Percentiles rank a stretch among this genome's conserved stretches.
Conservation (phyloP, 2,329 filamentous ascomycete genomes). For the Pseudogymnoascus sp. region DNA sequence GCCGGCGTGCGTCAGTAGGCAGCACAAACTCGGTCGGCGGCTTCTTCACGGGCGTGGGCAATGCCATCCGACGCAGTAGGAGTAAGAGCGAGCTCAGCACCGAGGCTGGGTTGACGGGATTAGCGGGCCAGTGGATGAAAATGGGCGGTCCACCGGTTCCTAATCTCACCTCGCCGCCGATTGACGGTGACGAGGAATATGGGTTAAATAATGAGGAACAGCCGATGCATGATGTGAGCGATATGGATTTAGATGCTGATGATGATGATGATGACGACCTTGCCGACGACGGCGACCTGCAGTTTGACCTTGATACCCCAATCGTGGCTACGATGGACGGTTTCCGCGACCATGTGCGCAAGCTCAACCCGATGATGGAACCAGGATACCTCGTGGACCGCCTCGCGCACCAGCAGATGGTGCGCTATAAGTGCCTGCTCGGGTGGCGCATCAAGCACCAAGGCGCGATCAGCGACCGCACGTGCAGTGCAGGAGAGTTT, state of each 20-base stretch:
- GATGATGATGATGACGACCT: conserved; percentile 57
- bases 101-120: conserved; percentile 30
- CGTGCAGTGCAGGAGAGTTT: conserved; percentile 53
- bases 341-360: conserved; percentile 66
- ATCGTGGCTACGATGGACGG: conserved; percentile 68
- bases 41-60: conserved; percentile 27
- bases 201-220: conserved; percentile 15
- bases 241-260: conserved; percentile 37
- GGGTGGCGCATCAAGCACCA: conserved; percentile 64
- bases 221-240: conserved; percentile 19
- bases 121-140: conserved; percentile 47
- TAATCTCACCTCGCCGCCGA: conserved; percentile 42
- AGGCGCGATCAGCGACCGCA: conserved; percentile 45
- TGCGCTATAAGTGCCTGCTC: conserved; percentile 71
- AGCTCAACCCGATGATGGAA: conserved; percentile 66
- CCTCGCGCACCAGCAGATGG: conserved; percentile 72
- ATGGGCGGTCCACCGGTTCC: conserved; percentile 53
- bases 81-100: conserved; percentile 47
- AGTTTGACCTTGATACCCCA: conserved; percentile 44
- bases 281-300: conserved; percentile 53
- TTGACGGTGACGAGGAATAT: conserved; percentile 17
- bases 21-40: conserved; percentile 30
- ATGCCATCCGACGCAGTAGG: conserved; percentile 41
- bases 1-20: conserved; percentile 40
- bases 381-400: conserved; percentile 63